Conservation (phyloP, 208 protist genomes). For the Balamuthia mandrillaris region DNA sequence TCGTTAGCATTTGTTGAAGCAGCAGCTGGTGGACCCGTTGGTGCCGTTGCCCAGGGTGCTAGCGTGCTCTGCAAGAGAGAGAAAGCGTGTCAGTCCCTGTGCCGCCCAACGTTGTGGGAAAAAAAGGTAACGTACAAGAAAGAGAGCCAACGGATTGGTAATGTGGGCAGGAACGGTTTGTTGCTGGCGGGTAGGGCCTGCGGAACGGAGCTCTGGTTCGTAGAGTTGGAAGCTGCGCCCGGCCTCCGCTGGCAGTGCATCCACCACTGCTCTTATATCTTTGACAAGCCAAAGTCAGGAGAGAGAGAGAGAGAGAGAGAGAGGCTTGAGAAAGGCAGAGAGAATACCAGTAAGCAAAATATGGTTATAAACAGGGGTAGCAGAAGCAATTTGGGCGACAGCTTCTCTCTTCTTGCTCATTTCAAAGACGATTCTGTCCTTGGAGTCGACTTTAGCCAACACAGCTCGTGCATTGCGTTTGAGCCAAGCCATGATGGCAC, state of each 20-base stretch:
- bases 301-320: no score
- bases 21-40: neutral
- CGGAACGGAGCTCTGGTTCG: no score
- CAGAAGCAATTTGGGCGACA: no score
- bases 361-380: neutral
- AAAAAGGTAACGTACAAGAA: neutral
- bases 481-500: neutral
- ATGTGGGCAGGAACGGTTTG: neutral
- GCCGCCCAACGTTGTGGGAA: neutral
- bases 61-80: neutral
- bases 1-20: neutral
- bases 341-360: neutral
- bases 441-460: constrained; percentile 24
- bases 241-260: neutral
- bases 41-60: neutral
- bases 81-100: neutral
- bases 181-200: neutral
- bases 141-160: constrained; percentile 9
- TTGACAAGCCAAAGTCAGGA: no score
- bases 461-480: neutral
- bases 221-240: constrained; percentile 19
- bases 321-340: no score
- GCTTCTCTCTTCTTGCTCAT: no score
- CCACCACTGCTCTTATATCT: neutral
- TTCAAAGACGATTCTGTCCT: neutral